Conservation (phyloP, 345 rosid genomes). For the Stellera chamaejasme region DNA sequence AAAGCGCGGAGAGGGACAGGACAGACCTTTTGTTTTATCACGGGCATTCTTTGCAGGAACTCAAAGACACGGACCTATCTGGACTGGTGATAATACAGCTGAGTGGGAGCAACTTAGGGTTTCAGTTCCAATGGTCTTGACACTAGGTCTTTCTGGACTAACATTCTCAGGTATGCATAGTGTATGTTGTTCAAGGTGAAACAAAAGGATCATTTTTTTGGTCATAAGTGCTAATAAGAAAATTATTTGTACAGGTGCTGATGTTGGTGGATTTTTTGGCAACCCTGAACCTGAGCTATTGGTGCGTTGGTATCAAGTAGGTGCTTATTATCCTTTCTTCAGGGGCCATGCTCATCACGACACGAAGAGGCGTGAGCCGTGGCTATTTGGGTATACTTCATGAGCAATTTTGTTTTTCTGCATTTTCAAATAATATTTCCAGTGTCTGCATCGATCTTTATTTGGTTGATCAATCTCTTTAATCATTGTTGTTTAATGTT, state of each 20-base stretch:
- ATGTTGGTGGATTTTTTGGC: slow-evolving; percentile 96
- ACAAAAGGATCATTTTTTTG: not conserved
- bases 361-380: slow-evolving; percentile 96
- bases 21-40: slow-evolving; percentile 93
- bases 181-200: not conserved
- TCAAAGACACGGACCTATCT: slow-evolving; percentile 92
- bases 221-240: slow-evolving; percentile 4
- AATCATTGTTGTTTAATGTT: too few relatives aligned
- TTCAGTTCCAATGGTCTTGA: slow-evolving; percentile 91
- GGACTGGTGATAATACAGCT: slow-evolving; percentile 98
- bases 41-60: slow-evolving; percentile 96
- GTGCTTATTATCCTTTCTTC: slow-evolving; percentile 98
- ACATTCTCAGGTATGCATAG: slow-evolving; percentile 69
- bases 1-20: slow-evolving; percentile 82
- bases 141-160: slow-evolving; percentile 82
- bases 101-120: slow-evolving; percentile 97
- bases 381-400: slow-evolving; percentile 76
- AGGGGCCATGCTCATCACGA: slow-evolving; percentile 99
- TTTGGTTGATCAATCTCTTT: too few relatives aligned
- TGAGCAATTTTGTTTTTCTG: not conserved
- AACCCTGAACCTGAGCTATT: slow-evolving; percentile 88
- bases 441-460: too few relatives aligned
- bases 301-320: slow-evolving; percentile 98
- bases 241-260: slow-evolving; percentile 61
- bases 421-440: not conserved